Base-by-base conservation (phyloP, 23 red algal species). In the Porphyridium purpureum region DNA sequence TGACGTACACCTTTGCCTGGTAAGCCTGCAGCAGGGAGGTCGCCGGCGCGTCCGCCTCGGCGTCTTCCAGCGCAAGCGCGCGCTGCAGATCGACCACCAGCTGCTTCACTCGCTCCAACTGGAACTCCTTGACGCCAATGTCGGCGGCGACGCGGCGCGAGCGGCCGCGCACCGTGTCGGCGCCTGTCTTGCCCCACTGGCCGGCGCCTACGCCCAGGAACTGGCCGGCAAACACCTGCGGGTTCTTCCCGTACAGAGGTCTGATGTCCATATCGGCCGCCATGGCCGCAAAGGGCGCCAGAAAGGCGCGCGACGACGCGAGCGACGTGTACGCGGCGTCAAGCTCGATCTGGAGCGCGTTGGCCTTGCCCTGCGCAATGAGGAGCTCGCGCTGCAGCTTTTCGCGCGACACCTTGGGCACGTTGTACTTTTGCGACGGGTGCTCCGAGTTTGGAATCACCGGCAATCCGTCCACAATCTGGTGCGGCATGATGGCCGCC, bases 371-470 rank as follows among this genome's bases (percentile, higher is more conserved):
- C 8, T 33, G 22, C 11, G 73, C 73, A 38, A 78, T 41, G 1
- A 57, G 60, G 27, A 78, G 48, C 27, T 78, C 73, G 35, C 67
- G 66, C 4, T 35, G 52, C 31, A 33, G 67, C 21, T 61, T 59
- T 61, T 78, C 57, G 32, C 66, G 50, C 7, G 44, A 58, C n/a
- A 53, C 73, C 17, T 31, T 7, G 5, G 73, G 73, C 29, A 78
- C 49, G 4, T 66, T 52, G 50, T 66, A 78, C 47, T 78, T 78
- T 20, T 53, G 48, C 1, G 44, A 54, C 24, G 59, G 73, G 57
- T 78, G 73, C 73, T 78, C 60, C 21, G 59, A 21, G 36, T 78
- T 78, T 2, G 73, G 73, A 41, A 78, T 78, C 27, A 61, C 40
- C 27, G 73, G 73, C 50, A 78, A 38, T 9, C 73, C 73, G 64